Base-by-base conservation (phyloP, 768 basidiomycete species). In the Suillus lakei region DNA sequence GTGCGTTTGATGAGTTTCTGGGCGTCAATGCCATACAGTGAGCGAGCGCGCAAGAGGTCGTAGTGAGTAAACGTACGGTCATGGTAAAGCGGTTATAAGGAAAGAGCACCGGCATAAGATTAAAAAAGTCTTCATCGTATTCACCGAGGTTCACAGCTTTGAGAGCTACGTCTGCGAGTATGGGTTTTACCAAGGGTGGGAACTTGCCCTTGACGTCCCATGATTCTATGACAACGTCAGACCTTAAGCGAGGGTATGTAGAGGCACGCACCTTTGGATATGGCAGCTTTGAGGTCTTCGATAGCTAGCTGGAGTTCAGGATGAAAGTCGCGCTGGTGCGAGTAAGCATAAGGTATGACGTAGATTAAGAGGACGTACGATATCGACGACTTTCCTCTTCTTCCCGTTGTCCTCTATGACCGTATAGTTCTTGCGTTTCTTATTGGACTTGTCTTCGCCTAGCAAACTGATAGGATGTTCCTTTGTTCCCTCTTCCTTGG, bases 11-110 rank as follows among this genome's bases (percentile, higher is more conserved):
- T 92, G 54, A 98, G 85, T 50, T 50, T 50, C 50, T 50, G 16
- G 16, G 26, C 2, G 16, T 8, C 12, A 13, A 13, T 10, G 9
- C 48, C 13, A 23, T 50, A 0, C 23, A 28, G 26, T 50, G 15
- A 50, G 50, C 15, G 15, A 26, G 26, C 15, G 26, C 50, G 16
- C 50, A 28, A 28, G 50, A n/a, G 26, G 15, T 50, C 26, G 7
- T n/a, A n/a, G 50, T 50, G 26, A 28, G 0, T 9, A 15, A 15
- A 83, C 90, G 60, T 62, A 92, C 91, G 60, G 85, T 91, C 90
- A 98, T 95, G 0, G 94, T 97, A 75, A 93, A 99, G 68, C 91
- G 89, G 80, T 99, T 99, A 74, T 98, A 99, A 0, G 95, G 95
- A 71, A 99, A 95, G 44, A 97, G 76, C 28, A 79, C 83, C 0